A percentile compares a stretch with the other conserved stretches of the same genome.
Evolutionary conservation across 2,329 filamentous ascomycete genomes (phyloP).

Genomic region (Thelonectria blattea): DNA sequence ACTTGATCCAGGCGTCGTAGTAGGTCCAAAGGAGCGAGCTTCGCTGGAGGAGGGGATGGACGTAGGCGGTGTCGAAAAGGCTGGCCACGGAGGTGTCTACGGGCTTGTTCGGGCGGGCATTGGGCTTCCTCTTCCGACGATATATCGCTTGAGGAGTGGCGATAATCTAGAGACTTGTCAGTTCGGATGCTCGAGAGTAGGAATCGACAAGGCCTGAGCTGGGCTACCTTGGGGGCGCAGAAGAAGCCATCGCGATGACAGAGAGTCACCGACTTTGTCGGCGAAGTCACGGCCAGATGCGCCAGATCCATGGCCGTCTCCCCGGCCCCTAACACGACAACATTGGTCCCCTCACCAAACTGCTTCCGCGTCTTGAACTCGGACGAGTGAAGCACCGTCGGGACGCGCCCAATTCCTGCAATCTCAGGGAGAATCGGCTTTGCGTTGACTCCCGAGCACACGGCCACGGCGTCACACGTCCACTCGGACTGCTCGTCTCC

Average conservation of each 20-base stretch:
- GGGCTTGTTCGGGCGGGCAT: constrained; percentile 47
- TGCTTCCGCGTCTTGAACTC: constrained; percentile 49
- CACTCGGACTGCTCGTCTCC: constrained; percentile 27
- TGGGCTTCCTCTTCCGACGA: not conserved
- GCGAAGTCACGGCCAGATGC: constrained; percentile 51
- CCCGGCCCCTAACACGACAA: constrained; percentile 52
- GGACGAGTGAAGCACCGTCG: constrained; percentile 51
- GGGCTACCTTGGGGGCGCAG: constrained; percentile 50
- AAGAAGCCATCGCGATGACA: constrained; percentile 55
- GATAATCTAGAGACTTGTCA: constrained; percentile 32
- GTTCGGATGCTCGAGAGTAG: not conserved
- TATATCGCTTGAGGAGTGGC: constrained; percentile 29
- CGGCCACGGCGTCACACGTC: constrained; percentile 52
- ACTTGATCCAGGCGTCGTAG: constrained; percentile 54
- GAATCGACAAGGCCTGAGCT: constrained; percentile 36
- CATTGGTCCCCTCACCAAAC: constrained; percentile 47
- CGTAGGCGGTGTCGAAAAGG: constrained; percentile 58
- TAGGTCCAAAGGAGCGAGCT: constrained; percentile 51
- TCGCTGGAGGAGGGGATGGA: constrained; percentile 53
- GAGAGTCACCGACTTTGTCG: constrained; percentile 49
- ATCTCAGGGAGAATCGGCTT: constrained; percentile 47
- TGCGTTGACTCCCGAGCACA: constrained; percentile 54
- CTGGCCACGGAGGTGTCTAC: constrained; percentile 55
- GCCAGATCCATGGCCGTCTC: constrained; percentile 55
- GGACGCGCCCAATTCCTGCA: constrained; percentile 46